Evolutionary conservation across 2,329 filamentous ascomycete genomes (phyloP).

Genomic region (Fusarium albidum): DNA sequence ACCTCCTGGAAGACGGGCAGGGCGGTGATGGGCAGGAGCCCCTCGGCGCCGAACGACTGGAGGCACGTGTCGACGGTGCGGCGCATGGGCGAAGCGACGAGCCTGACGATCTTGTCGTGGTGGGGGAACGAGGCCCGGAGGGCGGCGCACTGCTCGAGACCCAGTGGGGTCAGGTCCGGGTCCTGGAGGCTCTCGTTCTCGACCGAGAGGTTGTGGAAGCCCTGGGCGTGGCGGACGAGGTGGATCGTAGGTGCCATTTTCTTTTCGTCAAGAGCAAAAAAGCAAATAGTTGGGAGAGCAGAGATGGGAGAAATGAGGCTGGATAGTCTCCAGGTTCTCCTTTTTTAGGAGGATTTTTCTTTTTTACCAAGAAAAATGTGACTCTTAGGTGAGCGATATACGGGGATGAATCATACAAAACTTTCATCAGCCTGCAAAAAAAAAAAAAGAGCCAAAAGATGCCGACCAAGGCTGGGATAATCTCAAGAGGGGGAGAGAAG

Average conservation of each 20-base stretch:
- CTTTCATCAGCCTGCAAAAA: too few species aligned
- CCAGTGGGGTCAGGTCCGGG: constrained; percentile 79
- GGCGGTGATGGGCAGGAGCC: constrained; percentile 62
- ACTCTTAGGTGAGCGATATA: too few species aligned
- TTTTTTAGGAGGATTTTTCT: too few species aligned
- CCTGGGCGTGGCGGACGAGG: constrained; percentile 78
- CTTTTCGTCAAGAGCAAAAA: too few species aligned
- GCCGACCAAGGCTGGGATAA: too few species aligned
- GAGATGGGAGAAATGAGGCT: background rate
- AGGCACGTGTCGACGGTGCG: constrained; percentile 83
- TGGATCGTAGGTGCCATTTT: constrained; percentile 66
- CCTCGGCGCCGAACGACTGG: constrained; percentile 68
- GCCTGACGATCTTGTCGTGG: constrained; percentile 70
- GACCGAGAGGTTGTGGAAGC: constrained; percentile 78
- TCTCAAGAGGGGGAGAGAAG: too few species aligned
- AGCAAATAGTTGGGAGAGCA: background rate
- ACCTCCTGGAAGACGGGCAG: constrained; percentile 84
- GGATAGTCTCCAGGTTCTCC: too few species aligned
- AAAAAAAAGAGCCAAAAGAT: too few species aligned
- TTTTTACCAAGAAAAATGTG: too few species aligned
- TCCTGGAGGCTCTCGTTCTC: constrained; percentile 80
- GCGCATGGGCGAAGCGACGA: constrained; percentile 81
- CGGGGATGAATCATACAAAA: too few species aligned
- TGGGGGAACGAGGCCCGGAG: constrained; percentile 71
- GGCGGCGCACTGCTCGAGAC: constrained; percentile 74